These are phyloP conservation scores for Pichia heedii DNA, from an alignment of 805 yeast species.

Conservation along the genomic window DNA sequence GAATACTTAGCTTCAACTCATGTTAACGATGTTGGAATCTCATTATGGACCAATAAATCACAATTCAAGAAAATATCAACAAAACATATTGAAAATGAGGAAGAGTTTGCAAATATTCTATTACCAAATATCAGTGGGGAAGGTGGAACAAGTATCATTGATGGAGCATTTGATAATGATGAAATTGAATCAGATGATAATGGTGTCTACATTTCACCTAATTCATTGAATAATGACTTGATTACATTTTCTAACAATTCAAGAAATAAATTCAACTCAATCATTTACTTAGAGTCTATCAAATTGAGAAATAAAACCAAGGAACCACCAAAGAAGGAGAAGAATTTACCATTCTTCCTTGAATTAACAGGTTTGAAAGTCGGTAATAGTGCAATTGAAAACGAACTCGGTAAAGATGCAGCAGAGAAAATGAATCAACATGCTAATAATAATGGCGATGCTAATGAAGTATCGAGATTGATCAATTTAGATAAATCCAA, in stretches of 20 bases:
- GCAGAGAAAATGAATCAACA: constrained; percentile 20
- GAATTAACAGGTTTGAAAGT: constrained; percentile 55
- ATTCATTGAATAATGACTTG: constrained; percentile 54
- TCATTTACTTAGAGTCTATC: constrained; percentile 75
- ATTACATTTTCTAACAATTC: constrained; percentile 74
- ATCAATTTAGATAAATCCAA: constrained; percentile 29
- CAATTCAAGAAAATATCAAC: constrained; percentile 73
- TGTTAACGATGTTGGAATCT: constrained; percentile 81
- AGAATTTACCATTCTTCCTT: constrained; percentile 73
- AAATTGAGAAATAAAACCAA: constrained; percentile 82
- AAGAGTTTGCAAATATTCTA: constrained; percentile 52
- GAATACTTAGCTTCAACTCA: constrained; percentile 90
- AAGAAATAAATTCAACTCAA: constrained; percentile 66
- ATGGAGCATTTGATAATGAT: constrained; percentile 59
- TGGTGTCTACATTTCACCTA: constrained; percentile 41
- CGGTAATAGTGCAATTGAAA: constrained; percentile 57
- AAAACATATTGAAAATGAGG: constrained; percentile 65
- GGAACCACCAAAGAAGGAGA: constrained; percentile 81
- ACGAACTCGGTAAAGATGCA: constrained; percentile 29
- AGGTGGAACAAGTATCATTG: constrained; percentile 60
- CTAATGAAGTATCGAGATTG: constrained; percentile 15
- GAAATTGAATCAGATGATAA: constrained; percentile 18
- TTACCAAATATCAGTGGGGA: constrained; percentile 77
- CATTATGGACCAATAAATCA: constrained; percentile 86
- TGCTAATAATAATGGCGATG: constrained; percentile 16